phyloP scores from a whole-genome alignment of 208 protist genomes.

The Leishmania martiniquensis region DNA sequence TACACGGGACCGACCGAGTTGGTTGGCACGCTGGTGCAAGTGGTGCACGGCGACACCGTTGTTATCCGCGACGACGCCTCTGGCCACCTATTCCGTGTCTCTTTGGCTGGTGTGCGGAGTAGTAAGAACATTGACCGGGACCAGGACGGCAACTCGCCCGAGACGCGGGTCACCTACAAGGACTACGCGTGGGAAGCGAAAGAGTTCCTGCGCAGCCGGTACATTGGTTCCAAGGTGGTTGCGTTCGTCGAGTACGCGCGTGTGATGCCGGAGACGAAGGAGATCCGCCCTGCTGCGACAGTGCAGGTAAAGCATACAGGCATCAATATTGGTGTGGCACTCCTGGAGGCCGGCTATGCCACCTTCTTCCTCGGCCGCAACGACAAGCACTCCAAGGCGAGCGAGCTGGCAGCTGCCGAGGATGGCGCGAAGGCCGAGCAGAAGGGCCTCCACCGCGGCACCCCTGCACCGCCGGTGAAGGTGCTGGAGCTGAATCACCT shows the following conservation, averaged over 20 bases:
- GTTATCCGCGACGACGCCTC: constrained; percentile 66
- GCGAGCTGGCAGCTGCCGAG: constrained; percentile 63
- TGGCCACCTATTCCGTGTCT: constrained; percentile 58
- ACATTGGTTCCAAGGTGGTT: constrained; percentile 75
- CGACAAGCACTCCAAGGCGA: constrained; percentile 70
- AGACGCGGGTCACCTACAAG: constrained; percentile 84
- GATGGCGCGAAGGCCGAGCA: constrained; percentile 48
- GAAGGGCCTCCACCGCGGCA: constrained; percentile 57
- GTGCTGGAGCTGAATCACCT: constrained; percentile 85
- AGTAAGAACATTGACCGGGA: constrained; percentile 86
- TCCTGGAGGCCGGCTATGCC: constrained; percentile 83
- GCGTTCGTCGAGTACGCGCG: constrained; percentile 85
- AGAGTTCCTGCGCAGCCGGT: constrained; percentile 83
- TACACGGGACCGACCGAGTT: constrained; percentile 75
- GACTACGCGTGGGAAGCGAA: constrained; percentile 90
- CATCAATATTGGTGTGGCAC: constrained; percentile 67
- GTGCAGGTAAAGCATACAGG: constrained; percentile 62
- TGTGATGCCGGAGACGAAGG: constrained; percentile 81
- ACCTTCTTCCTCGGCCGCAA: constrained; percentile 82
- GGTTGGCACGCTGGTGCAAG: constrained; percentile 72
- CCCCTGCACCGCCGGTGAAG: constrained; percentile 43
- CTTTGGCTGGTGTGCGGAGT: constrained; percentile 75
- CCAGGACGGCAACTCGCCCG: constrained; percentile 75
- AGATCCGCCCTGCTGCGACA: constrained; percentile 73
- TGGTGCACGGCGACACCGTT: constrained; percentile 84